Conservation (phyloP, 2,329 filamentous ascomycete species). For the Fusarium hostae region DNA sequence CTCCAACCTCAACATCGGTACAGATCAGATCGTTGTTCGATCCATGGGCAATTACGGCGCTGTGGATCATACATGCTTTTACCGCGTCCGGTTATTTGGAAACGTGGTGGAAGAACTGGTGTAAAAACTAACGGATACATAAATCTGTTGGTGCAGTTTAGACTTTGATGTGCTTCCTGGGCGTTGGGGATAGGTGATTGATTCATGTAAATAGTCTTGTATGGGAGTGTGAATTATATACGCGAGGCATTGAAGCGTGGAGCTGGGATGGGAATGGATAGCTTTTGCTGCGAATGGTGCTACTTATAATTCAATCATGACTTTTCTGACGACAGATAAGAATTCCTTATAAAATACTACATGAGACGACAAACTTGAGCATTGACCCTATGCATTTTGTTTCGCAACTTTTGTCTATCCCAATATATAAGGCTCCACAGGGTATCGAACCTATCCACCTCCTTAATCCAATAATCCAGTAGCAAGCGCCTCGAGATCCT, state of each 20-base stretch:
- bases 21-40: slow-evolving; percentile 65
- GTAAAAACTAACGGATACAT: too few relatives aligned
- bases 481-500: slow-evolving; percentile 81
- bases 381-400: slow-evolving; percentile 19
- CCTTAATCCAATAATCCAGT: slow-evolving; percentile 71
- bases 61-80: slow-evolving; percentile 71
- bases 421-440: slow-evolving; percentile 31
- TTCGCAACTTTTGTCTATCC: slow-evolving; percentile 38
- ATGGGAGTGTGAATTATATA: slow-evolving; percentile 22
- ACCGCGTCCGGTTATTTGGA: slow-evolving; percentile 69
- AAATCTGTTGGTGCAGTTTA: background rate
- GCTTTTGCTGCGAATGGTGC: slow-evolving; percentile 16
- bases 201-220: slow-evolving; percentile 19
- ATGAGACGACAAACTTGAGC: background rate
- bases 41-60: slow-evolving; percentile 69
- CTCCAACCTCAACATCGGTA: slow-evolving; percentile 57
- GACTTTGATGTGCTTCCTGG: background rate
- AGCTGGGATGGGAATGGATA: slow-evolving; percentile 31
- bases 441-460: slow-evolving; percentile 44
- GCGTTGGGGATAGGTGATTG: slow-evolving; percentile 3
- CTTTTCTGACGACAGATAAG: slow-evolving; percentile 1
- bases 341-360: background rate
- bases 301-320: slow-evolving; percentile 17
- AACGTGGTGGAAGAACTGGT: background rate
- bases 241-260: slow-evolving; percentile 26